Base-by-base conservation (phyloP, 257 asterid species). In the Penstemon newberryi region DNA sequence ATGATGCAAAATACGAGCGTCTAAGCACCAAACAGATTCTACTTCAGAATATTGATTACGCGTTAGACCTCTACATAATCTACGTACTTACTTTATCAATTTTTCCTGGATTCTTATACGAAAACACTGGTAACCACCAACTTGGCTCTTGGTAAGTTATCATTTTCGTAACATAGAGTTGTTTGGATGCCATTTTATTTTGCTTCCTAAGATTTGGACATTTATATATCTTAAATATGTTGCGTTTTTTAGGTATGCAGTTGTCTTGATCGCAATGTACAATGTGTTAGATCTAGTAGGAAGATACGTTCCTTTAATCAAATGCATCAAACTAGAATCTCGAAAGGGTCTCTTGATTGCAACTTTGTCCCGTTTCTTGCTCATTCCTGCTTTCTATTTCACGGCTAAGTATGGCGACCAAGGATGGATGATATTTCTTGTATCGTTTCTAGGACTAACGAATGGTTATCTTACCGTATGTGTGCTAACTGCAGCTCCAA, bases 401-500 rank as follows among this genome's bases (percentile, higher is more conserved):
- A 86, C 96, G 1, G 96, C 97, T 0, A 88, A 88, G 71, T 88
- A 86, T 59, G 97, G 86, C 8, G 97, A 85, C 57, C 87, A 88
- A 43, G 97, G 97, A 11, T 88, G 84, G 85, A 90, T 90, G 96
- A 84, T 90, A 72, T 9, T 84, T 69, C 85, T 93, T 0, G 75
- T 85, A 4, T 85, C 97, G 4, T 78, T 88, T 70, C 74, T 90
- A 41, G 96, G 98, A 33, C 64, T 93, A 18, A 84, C 96, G 0
- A 93, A 93, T 9, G 98, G 98, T 5, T 74, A 90, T 71, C 92
- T 93, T 50, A 85, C 96, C 0, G 94, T 90, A 0, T 90, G 94
- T 70, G 90, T 84, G 12, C 80, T 86, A 75, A 75, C 87, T 0
- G 85, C 69, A 5, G 96, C 96, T 64, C 98, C 97, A n/a, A 79